Conservation (phyloP, 2,329 filamentous ascomycete genomes). For the Incumbomyces delicatus region DNA sequence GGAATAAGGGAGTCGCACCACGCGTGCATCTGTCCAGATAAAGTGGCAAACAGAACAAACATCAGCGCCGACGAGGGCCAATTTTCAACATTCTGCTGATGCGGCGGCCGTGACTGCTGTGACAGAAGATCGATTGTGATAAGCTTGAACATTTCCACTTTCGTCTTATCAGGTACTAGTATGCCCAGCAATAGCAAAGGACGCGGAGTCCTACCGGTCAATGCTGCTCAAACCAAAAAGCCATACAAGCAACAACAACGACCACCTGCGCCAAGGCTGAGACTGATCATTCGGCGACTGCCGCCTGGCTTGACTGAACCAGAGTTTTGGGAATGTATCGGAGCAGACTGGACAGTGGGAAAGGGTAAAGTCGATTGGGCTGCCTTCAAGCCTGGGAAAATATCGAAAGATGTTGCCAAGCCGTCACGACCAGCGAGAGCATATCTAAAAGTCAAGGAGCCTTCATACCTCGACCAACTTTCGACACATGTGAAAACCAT, state of each 20-base stretch:
- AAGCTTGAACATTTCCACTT: too few relatives aligned
- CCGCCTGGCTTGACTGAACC: constrained; percentile 73
- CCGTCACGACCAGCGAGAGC: constrained; percentile 69
- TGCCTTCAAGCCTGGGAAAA: constrained; percentile 61
- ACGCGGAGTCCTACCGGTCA: constrained; percentile 47
- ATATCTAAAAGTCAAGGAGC: constrained; percentile 71
- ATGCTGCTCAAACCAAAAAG: constrained; percentile 37
- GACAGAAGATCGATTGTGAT: too few relatives aligned
- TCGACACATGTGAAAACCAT: constrained; percentile 59
- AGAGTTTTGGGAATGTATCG: constrained; percentile 65
- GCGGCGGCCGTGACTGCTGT: too few relatives aligned
- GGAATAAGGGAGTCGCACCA: too few relatives aligned
- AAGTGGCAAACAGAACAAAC: too few relatives aligned
- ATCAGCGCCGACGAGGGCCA: too few relatives aligned
- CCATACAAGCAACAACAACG: constrained; percentile 31
- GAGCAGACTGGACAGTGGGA: constrained; percentile 71
- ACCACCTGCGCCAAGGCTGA: constrained; percentile 55
- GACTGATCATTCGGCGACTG: constrained; percentile 73
- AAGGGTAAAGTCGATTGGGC: constrained; percentile 79
- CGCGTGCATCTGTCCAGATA: too few relatives aligned
- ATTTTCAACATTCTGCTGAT: too few relatives aligned
- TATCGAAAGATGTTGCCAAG: constrained; percentile 79
- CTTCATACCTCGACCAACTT: constrained; percentile 56
- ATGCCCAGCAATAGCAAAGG: constrained; percentile 6
- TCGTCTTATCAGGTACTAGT: too few relatives aligned